phyloP scores from a whole-genome alignment of 768 basidiomycete genomes.

The Suillus paluster region DNA sequence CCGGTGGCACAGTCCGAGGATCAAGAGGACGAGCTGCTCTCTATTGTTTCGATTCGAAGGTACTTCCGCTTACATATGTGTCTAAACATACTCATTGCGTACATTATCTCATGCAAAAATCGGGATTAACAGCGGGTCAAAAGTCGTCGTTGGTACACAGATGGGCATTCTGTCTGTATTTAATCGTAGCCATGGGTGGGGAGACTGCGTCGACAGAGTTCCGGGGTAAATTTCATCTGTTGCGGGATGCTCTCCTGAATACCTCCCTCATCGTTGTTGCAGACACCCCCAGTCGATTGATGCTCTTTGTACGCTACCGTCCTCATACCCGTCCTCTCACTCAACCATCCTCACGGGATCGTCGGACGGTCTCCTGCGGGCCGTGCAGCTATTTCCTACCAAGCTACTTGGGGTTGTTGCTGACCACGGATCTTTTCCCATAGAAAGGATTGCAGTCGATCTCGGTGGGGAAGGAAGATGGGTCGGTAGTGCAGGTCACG shows the following conservation, averaged over 20 bases:
- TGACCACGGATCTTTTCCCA: slow-evolving; percentile 90
- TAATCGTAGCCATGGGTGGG: slow-evolving; percentile 86
- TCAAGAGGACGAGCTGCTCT: slow-evolving; percentile 93
- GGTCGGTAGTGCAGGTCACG: slow-evolving; percentile 94
- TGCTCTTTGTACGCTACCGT: slow-evolving; percentile 76
- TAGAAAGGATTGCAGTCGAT: slow-evolving; percentile 83
- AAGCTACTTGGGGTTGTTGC: slow-evolving; percentile 89
- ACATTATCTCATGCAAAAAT: not conserved
- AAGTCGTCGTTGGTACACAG: slow-evolving; percentile 88
- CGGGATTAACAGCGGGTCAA: slow-evolving; percentile 56
- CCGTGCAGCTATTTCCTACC: slow-evolving; percentile 86
- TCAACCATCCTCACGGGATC: slow-evolving; percentile 86
- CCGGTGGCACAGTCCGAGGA: slow-evolving; percentile 90
- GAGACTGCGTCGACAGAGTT: slow-evolving; percentile 89
- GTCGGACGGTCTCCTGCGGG: slow-evolving; percentile 88
- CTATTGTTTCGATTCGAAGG: slow-evolving; percentile 85
- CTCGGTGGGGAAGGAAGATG: slow-evolving; percentile 66
- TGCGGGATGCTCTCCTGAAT: not conserved
- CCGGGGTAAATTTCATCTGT: slow-evolving; percentile 65
- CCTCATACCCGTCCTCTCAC: slow-evolving; percentile 61
- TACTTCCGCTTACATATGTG: slow-evolving; percentile 35
- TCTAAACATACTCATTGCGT: slow-evolving; percentile 2
- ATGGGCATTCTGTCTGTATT: slow-evolving; percentile 89
- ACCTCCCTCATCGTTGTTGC: slow-evolving; percentile 18
- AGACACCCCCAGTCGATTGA: slow-evolving; percentile 94